Percentiles rank a stretch among this genome's conserved stretches.
Evolutionary conservation across 1,284 basidiomycete species (phyloP).

Genomic region (Moesziomyces antarcticus): DNA sequence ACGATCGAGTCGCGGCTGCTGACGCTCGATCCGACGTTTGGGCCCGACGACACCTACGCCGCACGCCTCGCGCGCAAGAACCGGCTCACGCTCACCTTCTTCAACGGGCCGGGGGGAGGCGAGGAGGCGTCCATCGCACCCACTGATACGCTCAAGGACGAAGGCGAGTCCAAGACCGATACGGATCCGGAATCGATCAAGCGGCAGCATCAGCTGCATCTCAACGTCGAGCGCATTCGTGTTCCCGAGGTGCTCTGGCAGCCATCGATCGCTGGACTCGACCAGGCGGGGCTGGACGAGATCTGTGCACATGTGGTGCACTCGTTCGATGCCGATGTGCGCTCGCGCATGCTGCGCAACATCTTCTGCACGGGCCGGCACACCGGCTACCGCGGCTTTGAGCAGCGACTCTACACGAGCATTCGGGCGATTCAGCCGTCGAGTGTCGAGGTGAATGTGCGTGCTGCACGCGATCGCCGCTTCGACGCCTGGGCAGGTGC

Average conservation of each 20-base stretch:
- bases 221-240: conserved; percentile 92
- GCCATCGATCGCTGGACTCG: conserved; percentile 90
- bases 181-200: conserved; percentile 70
- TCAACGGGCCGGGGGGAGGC: conserved; percentile 69
- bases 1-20: conserved; percentile 84
- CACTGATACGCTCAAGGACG: conserved; percentile 47
- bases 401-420: conserved; percentile 76
- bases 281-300: conserved; percentile 92
- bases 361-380: conserved; percentile 90
- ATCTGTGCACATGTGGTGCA: conserved; percentile 85
- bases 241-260: conserved; percentile 95
- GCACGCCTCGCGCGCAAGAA: conserved; percentile 81
- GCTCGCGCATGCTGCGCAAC: conserved; percentile 78
- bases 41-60: conserved; percentile 81
- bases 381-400: conserved; percentile 79
- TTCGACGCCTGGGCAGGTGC: conserved; percentile 93
- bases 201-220: conserved; percentile 81
- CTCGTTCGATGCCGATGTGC: conserved; percentile 77
- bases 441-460: conserved; percentile 46
- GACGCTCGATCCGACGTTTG: conserved; percentile 84
- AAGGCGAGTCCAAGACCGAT: conserved; percentile 70
- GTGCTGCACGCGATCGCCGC: conserved; percentile 75
- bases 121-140: conserved; percentile 25
- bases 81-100: conserved; percentile 84
- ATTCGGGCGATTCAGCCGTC: conserved; percentile 52